Evolutionary conservation across 2,329 filamentous ascomycete genomes (phyloP).

Genomic region (Phoma sp.): DNA sequence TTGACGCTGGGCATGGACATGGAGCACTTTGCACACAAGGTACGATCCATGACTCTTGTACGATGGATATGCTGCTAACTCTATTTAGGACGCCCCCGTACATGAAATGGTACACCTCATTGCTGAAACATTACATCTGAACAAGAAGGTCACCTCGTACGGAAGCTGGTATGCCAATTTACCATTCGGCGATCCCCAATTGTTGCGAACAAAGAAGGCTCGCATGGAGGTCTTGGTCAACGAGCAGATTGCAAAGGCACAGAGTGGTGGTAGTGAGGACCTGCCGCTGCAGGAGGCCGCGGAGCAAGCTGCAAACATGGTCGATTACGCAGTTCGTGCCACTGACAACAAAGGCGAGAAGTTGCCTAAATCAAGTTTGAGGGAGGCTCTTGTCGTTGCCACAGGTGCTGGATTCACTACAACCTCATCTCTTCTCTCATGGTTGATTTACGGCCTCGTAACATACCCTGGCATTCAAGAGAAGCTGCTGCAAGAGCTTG

Average conservation of each 20-base stretch:
- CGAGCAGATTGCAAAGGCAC: slow-evolving; percentile 23
- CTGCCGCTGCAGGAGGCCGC: slow-evolving; percentile 50
- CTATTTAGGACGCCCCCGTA: slow-evolving; percentile 52
- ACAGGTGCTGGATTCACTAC: slow-evolving; percentile 32
- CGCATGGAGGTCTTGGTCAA: slow-evolving; percentile 28
- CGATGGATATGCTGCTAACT: not conserved
- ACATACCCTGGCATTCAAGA: slow-evolving; percentile 30
- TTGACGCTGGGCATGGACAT: slow-evolving; percentile 56
- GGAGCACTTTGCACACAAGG: slow-evolving; percentile 50
- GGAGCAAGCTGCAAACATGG: slow-evolving; percentile 42
- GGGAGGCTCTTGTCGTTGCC: slow-evolving; percentile 52
- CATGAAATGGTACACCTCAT: slow-evolving; percentile 62
- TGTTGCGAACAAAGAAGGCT: slow-evolving; percentile 32
- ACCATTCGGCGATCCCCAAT: slow-evolving; percentile 64
- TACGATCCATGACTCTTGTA: not conserved
- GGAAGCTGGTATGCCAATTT: slow-evolving; percentile 64
- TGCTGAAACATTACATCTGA: slow-evolving; percentile 61
- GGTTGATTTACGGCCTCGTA: slow-evolving; percentile 28
- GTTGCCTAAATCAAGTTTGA: slow-evolving; percentile 33
- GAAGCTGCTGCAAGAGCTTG: slow-evolving; percentile 29
- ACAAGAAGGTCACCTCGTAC: slow-evolving; percentile 64
- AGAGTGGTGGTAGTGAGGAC: slow-evolving; percentile 33
- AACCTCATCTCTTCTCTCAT: slow-evolving; percentile 31
- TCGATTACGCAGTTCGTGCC: slow-evolving; percentile 41
- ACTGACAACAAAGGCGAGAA: slow-evolving; percentile 33